Evolutionary conservation across 345 rosid genomes (phyloP), one percentile per base, ranked within the genome.

Genomic region (Populus davidiana): DNA sequence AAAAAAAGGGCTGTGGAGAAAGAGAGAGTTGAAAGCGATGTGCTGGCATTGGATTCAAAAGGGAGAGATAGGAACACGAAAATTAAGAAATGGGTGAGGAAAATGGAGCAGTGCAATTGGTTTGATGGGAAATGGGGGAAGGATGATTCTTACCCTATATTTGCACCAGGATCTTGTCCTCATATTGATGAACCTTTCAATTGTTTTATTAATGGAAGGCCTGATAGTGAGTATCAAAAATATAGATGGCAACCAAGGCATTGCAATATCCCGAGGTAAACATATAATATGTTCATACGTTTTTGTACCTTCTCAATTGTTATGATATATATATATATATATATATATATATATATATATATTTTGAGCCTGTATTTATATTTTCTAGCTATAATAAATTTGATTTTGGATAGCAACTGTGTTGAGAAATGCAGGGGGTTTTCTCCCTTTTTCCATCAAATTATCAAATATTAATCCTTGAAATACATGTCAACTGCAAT

Each of bases 91-190:
- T 78, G 77, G 86, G 64, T 72, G 39, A 74, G 73, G 63, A 41
- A 21, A 47, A 29, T 74, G 77, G 75, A 61, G 71, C 49, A 56
- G 8, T 88, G 90, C 69, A 79, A 83, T 68, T 18, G 84, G 69
- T 88, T 80, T 82, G 86, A 81, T 36, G 90, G 90, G 72, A 69
- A 70, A 70, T 88, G 90, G 90, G 87, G 77, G 54, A 72, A 49
- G 43, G 87, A 88, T 80, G 81, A 82, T 10, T 74, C 78, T 6
- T 80, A 82, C 69, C 90, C 89, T 17, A 80, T 84, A 41, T 88
- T 77, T 81, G 14, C 52, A 23, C 82, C 82, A 14, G 88, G 85
- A n/a, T 70, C 87, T 61, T 88, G 89, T 71, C 84, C 89, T n/a
- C 62, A 71, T 74, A 81, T 88, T 38, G 91, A 80, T 67, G 86